Evolutionary conservation across 2,329 filamentous ascomycete species (phyloP).

Genomic region (Mycosphaerella arachidis): DNA sequence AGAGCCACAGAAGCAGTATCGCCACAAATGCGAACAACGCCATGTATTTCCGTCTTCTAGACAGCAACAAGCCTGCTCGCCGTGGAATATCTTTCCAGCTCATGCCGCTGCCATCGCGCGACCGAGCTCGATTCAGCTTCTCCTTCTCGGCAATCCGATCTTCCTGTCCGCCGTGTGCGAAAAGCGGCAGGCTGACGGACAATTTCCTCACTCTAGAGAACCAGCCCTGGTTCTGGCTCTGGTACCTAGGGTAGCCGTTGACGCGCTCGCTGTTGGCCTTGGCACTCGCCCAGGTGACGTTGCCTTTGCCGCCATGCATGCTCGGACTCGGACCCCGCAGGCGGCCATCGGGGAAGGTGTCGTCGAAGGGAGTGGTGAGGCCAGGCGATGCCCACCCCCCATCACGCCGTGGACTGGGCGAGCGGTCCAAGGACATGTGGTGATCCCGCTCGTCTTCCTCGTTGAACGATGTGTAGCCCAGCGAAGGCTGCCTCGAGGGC

Average conservation of each 20-base stretch:
- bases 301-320: constrained; percentile 39
- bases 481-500: constrained; percentile 11
- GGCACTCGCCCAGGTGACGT: constrained; percentile 74
- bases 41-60: constrained; percentile 27
- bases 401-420: constrained; percentile 76
- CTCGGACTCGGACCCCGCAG: constrained; percentile 60
- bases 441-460: constrained; percentile 22
- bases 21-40: constrained; percentile 24
- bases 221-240: constrained; percentile 77
- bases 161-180: constrained; percentile 50
- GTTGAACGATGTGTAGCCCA: constrained; percentile 19
- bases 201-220: constrained; percentile 78
- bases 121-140: constrained; percentile 57
- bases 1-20: constrained; percentile 24
- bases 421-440: constrained; percentile 77
- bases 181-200: constrained; percentile 72
- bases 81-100: constrained; percentile 22
- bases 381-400: constrained; percentile 83
- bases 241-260: constrained; percentile 69
- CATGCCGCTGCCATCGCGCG: constrained; percentile 3
- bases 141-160: constrained; percentile 67
- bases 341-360: constrained; percentile 44
- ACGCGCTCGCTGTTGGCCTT: constrained; percentile 71
- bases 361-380: constrained; percentile 58
- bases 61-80: constrained; percentile 26